These are phyloP conservation scores for Rhizoclosmatium globosum DNA, from an alignment of 192 early-diverging fungal species.

Conservation along the genomic window DNA sequence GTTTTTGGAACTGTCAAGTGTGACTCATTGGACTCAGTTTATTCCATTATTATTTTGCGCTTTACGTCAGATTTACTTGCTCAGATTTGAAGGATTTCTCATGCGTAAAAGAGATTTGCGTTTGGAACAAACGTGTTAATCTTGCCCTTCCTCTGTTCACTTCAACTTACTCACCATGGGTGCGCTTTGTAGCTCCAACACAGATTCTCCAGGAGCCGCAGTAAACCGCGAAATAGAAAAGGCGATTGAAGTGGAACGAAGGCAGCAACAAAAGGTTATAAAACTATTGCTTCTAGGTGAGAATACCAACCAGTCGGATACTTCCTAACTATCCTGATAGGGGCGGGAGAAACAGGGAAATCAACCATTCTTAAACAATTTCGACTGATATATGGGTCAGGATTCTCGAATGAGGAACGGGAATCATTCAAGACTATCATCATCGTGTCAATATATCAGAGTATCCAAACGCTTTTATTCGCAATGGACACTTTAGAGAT, in stretches of 20 bases:
- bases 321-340: neutral
- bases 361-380: constrained; percentile 58
- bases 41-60: no score
- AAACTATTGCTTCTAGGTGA: no score
- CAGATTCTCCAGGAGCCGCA: constrained; percentile 25
- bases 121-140: no score
- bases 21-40: no score
- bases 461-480: constrained; percentile 41
- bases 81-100: no score
- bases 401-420: constrained; percentile 43
- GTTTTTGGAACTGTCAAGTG: no score
- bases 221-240: constrained; percentile 59
- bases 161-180: no score
- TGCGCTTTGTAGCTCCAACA: no score
- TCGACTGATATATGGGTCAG: constrained; percentile 52
- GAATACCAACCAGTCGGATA: no score
- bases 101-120: no score
- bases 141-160: no score
- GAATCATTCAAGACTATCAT: constrained; percentile 42
- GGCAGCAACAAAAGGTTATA: constrained; percentile 9
- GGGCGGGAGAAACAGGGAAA: constrained; percentile 57
- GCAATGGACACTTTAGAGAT: constrained; percentile 45
- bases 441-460: constrained; percentile 41
- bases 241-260: constrained; percentile 48
- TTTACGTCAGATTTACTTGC: no score